These are phyloP conservation scores for Aethionema arabicum DNA, from an alignment of 345 rosid genomes.

Conservation along the genomic window DNA sequence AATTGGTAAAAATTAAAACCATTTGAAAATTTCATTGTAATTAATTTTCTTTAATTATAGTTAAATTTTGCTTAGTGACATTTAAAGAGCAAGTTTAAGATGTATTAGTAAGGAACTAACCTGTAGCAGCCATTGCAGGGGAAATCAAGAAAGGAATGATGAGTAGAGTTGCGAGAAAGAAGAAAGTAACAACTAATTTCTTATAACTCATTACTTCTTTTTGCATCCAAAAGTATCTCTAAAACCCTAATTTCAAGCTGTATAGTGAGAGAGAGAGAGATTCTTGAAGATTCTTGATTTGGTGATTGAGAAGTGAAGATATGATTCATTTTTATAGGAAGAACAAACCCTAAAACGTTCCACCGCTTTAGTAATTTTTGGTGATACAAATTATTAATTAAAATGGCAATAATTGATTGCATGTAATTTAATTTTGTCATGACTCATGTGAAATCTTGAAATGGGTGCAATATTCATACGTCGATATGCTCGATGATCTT, in stretches of 20 bases:
- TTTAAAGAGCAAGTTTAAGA: background rate
- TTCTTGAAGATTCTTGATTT: too few species aligned
- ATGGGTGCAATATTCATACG: conserved; percentile 32
- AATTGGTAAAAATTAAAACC: too few species aligned
- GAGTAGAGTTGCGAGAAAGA: conserved; percentile 21
- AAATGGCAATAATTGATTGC: background rate
- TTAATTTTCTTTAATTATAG: too few species aligned
- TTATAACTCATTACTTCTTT: conserved; percentile 1
- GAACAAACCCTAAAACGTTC: too few species aligned
- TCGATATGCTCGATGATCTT: conserved; percentile 28
- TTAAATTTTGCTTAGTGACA: too few species aligned
- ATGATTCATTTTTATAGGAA: too few species aligned
- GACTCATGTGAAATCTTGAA: conserved; percentile 27
- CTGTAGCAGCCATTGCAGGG: conserved; percentile 20
- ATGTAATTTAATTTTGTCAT: background rate
- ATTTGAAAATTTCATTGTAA: too few species aligned
- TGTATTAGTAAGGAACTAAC: conserved; percentile 21
- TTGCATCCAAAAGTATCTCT: background rate
- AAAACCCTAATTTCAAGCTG: background rate
- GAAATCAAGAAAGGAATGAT: conserved; percentile 1
- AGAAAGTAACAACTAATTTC: conserved; percentile 2
- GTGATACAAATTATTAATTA: too few species aligned
- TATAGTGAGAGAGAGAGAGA: too few species aligned
- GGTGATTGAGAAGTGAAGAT: too few species aligned
- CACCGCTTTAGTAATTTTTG: too few species aligned